Evolutionary conservation across 1,284 basidiomycete species (phyloP).

Genomic region (Heterobasidion occidentale): DNA sequence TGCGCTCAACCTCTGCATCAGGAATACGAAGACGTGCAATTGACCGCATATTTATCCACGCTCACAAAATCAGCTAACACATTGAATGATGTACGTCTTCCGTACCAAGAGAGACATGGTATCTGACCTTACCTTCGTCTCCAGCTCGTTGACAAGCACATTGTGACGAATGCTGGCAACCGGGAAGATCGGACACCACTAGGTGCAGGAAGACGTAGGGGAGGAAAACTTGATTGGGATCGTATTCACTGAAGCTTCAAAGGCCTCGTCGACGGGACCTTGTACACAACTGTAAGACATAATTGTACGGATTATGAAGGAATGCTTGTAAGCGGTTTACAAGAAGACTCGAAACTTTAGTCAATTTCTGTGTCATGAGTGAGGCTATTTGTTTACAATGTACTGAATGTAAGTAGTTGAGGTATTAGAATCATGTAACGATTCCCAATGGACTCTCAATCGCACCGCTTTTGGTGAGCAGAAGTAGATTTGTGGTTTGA

Average conservation of each 20-base stretch:
- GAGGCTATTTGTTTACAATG: no score
- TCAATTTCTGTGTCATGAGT: no score
- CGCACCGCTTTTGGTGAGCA: slow-evolving; percentile 18
- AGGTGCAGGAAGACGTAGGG: slow-evolving; percentile 6
- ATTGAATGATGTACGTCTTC: slow-evolving; percentile 74
- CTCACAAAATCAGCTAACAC: slow-evolving; percentile 84
- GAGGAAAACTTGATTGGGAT: slow-evolving; percentile 38
- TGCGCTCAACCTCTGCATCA: slow-evolving; percentile 21
- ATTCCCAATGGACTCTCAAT: no score
- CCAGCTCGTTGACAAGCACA: slow-evolving; percentile 29
- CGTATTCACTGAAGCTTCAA: slow-evolving; percentile 29
- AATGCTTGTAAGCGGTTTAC: no score
- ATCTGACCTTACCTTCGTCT: background rate
- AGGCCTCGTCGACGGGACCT: background rate
- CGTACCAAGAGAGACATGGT: background rate
- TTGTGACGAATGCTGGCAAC: slow-evolving; percentile 21
- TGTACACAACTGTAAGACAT: background rate
- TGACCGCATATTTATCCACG: slow-evolving; percentile 83
- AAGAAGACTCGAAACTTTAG: no score
- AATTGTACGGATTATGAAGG: no score
- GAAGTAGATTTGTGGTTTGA: slow-evolving; percentile 16
- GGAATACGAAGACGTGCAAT: slow-evolving; percentile 95
- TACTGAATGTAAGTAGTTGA: no score
- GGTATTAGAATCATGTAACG: no score
- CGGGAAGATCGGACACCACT: slow-evolving; percentile 21